Conservation (phyloP, 2,329 filamentous ascomycete genomes). For the Trichothecium roseum region DNA sequence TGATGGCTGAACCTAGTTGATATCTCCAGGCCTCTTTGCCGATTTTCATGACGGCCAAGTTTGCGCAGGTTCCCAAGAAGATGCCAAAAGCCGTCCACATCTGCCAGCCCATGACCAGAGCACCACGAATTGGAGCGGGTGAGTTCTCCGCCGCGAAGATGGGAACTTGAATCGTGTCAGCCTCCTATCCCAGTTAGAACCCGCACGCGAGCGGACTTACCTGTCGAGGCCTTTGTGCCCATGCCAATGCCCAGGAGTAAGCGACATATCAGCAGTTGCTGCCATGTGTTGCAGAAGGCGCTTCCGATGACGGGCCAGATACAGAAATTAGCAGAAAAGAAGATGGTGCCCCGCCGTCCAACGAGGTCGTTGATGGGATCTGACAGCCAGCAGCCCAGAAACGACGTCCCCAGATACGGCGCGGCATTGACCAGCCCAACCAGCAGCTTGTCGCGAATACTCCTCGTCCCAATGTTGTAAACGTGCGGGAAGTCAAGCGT, state of each 20-base stretch:
- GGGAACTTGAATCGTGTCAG: conserved; percentile 44
- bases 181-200: not conserved
- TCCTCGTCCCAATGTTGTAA: conserved; percentile 30
- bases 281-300: conserved; percentile 62
- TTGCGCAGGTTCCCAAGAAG: conserved; percentile 49
- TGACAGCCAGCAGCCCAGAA: conserved; percentile 53
- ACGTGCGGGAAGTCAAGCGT: conserved; percentile 49
- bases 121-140: conserved; percentile 59
- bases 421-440: conserved; percentile 59
- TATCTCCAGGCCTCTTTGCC: conserved; percentile 43
- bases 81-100: conserved; percentile 56
- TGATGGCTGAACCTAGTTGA: conserved; percentile 54
- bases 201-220: conserved; percentile 15
- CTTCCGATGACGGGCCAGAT: conserved; percentile 60
- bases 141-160: conserved; percentile 69
- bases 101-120: conserved; percentile 75
- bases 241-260: conserved; percentile 70
- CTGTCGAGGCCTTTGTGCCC: conserved; percentile 59
- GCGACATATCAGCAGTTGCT: conserved; percentile 58
- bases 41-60: conserved; percentile 34
- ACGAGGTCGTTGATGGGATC: conserved; percentile 45
- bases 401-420: conserved; percentile 36
- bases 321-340: conserved; percentile 64
- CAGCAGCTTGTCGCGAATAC: conserved; percentile 32
- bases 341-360: conserved; percentile 47